Conservation (phyloP, 345 rosid genomes). For the Euphorbia lathyris region DNA sequence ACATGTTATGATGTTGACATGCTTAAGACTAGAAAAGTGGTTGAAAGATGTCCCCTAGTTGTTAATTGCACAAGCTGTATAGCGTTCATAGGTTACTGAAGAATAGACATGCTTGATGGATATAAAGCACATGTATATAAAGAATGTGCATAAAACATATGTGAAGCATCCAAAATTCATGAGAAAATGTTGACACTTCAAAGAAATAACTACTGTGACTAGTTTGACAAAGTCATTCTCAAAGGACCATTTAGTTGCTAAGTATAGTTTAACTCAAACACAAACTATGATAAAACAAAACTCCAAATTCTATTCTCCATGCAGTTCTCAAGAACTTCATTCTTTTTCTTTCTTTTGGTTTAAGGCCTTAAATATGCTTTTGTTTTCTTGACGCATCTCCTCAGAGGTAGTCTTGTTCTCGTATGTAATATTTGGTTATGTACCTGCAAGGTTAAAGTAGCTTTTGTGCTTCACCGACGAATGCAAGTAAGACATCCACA, state of each 20-base stretch:
- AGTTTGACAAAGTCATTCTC: neutral
- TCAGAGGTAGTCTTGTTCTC: neutral
- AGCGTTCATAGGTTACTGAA: neutral
- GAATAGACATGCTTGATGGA: neutral
- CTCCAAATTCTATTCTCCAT: neutral
- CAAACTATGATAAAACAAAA: neutral
- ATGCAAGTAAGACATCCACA: too few relatives aligned
- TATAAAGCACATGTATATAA: neutral
- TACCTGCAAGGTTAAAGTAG: neutral
- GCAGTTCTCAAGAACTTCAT: neutral
- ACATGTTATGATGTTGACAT: slow-evolving; percentile 2
- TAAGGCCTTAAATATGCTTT: neutral
- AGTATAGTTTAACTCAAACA: neutral
- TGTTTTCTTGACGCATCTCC: neutral
- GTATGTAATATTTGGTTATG: neutral
- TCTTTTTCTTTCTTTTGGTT: neutral
- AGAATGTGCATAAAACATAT: neutral
- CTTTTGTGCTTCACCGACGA: too few relatives aligned
- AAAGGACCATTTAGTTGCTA: neutral
- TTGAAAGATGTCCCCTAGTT: slow-evolving; percentile 4
- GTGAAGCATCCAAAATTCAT: neutral
- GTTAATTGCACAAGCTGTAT: neutral
- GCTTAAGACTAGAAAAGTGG: slow-evolving; percentile 9
- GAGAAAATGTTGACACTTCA: neutral
- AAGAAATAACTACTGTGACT: neutral